Evolutionary conservation across 805 yeast species (phyloP).

Genomic region (Wickerhamiella musiphila): DNA sequence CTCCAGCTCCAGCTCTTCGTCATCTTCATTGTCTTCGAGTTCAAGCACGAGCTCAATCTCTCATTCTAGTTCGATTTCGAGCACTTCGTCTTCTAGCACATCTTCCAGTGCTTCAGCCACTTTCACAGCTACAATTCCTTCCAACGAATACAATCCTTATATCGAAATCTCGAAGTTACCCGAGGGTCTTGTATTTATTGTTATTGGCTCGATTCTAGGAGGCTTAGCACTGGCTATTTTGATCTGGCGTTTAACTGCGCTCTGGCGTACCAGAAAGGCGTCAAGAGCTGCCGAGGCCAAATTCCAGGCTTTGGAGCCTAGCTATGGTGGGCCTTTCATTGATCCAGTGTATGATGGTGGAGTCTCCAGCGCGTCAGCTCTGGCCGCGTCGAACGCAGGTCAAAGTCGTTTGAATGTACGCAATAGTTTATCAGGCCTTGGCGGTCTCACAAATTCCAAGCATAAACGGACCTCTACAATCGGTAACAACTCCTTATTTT

Average conservation of each 20-base stretch:
- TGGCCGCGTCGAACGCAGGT: too few species aligned
- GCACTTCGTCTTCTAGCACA: not conserved
- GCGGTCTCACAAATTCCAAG: slow-evolving; percentile 4
- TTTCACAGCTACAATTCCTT: slow-evolving; percentile 35
- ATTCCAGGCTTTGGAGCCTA: slow-evolving; percentile 12
- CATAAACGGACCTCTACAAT: slow-evolving; percentile 6
- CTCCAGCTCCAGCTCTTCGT: not conserved
- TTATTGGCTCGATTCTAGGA: slow-evolving; percentile 55
- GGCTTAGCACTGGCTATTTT: slow-evolving; percentile 35
- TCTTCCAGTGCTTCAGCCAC: not conserved
- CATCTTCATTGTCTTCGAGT: not conserved
- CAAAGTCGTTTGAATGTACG: too few species aligned
- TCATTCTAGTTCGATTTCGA: not conserved
- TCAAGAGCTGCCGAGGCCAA: slow-evolving; percentile 30
- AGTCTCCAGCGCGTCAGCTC: slow-evolving; percentile 9
- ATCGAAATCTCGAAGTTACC: slow-evolving; percentile 35
- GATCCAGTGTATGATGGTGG: slow-evolving; percentile 12
- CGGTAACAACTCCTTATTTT: slow-evolving; percentile 19
- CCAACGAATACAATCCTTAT: slow-evolving; percentile 45
- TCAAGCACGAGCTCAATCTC: not conserved
- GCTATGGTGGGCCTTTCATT: slow-evolving; percentile 14
- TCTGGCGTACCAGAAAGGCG: slow-evolving; percentile 30
- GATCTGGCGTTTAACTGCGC: slow-evolving; percentile 34
- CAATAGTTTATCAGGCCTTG: too few species aligned
- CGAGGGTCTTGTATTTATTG: slow-evolving; percentile 68